Percentiles rank a stretch among this genome's conserved stretches.
Conservation (phyloP, 2,329 filamentous ascomycete species). For the Grosmannia clavigera region DNA sequence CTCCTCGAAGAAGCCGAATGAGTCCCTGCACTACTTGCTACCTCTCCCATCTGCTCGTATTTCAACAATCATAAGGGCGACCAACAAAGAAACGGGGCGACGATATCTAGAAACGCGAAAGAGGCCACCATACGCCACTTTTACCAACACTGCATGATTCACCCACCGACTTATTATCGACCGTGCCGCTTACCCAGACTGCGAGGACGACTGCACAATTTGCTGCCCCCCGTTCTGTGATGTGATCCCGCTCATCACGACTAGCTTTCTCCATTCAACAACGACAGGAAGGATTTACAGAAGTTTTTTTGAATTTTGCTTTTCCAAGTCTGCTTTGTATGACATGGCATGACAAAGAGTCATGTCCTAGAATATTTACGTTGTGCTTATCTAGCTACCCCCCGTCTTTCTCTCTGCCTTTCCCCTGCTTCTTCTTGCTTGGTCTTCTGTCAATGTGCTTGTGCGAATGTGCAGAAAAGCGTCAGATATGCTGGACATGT, state of each 20-base stretch:
- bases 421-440: background rate
- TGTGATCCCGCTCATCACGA: background rate
- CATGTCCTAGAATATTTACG: background rate
- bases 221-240: background rate
- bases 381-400: background rate
- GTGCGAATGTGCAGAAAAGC: background rate
- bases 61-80: background rate
- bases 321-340: background rate
- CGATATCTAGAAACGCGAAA: background rate
- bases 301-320: background rate
- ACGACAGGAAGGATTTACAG: background rate
- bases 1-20: constrained; percentile 45
- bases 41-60: background rate
- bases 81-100: background rate
- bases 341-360: background rate
- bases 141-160: background rate
- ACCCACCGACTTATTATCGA: background rate
- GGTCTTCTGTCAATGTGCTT: background rate
- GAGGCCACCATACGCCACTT: background rate
- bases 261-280: background rate
- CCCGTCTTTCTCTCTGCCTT: background rate
- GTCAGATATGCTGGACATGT: background rate
- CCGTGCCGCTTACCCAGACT: background rate
- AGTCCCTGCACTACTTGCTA: background rate
- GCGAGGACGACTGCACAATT: background rate